A percentile compares a stretch with the other conserved stretches of the same genome.
Conservation (phyloP, 2,329 filamentous ascomycete genomes). For the Pestalotiopsis sp. region DNA sequence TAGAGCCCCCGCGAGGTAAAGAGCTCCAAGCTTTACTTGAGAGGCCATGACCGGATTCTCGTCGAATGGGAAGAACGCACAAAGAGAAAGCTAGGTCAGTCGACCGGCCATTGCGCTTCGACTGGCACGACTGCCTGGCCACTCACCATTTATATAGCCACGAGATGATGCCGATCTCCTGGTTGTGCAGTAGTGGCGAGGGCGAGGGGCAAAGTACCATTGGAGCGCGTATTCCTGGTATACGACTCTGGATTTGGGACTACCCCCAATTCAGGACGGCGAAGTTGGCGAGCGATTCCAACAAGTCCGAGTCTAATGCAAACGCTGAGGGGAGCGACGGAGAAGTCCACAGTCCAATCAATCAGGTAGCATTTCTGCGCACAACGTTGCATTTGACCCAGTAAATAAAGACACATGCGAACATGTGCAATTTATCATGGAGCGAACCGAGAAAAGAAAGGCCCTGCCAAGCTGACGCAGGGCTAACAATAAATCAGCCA, state of each 20-base stretch:
- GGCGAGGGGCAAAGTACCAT: neutral
- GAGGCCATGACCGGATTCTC: neutral
- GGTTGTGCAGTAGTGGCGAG: neutral
- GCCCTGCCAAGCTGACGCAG: neutral
- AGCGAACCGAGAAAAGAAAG: neutral
- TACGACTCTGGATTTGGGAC: neutral
- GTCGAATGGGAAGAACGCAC: neutral
- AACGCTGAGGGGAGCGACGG: neutral
- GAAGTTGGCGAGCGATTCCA: neutral
- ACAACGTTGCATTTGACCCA: neutral
- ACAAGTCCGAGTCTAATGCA: neutral
- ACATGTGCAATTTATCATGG: neutral
- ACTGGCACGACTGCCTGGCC: neutral
- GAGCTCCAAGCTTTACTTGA: too few species aligned
- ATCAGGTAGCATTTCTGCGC: neutral
- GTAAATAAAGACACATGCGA: neutral
- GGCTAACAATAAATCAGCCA: too few species aligned
- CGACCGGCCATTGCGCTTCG: neutral
- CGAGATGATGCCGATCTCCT: neutral
- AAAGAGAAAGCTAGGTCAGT: neutral
- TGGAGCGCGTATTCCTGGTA: neutral
- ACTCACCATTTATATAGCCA: neutral
- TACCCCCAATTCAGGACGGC: neutral
- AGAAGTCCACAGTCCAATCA: neutral
- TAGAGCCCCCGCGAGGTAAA: neutral